Base-by-base conservation (phyloP, 2,329 filamentous ascomycete species). In the Mycogone perniciosa region DNA sequence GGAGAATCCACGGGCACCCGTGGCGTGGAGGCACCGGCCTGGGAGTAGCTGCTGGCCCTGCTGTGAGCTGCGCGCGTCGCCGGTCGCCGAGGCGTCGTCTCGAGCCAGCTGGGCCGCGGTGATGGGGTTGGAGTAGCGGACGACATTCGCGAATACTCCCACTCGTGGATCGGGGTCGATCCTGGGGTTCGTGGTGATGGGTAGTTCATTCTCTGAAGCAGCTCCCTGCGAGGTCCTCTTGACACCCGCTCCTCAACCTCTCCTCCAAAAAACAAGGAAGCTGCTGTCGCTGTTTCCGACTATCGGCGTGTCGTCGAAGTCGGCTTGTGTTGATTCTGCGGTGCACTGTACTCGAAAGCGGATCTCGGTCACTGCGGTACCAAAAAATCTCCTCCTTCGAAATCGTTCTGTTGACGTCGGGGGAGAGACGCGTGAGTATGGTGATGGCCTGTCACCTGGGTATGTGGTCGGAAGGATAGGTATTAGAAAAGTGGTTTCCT, bases 381-480 rank as follows among this genome's bases (percentile, higher is more conserved):
- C 20, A 20, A 3, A 20, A 20, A 20, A 20, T 20, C 20, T 20
- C 20, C 20, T 20, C 20, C 20, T 20, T 20, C 20, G 20, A 20
- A 20, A 20, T 20, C 20, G 20, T 20, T 20, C 20, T 20, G 20
- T 20, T 20, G 20, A 20, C 33, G 45, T 38, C 48, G 56, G 55
- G 45, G 56, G 55, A 57, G 57, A 56, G 35, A 39, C 67, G 66
- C 71, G 68, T 72, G 72, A 73, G 67, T 69, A 67, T 65, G 68
- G 69, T 68, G 68, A 72, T 64, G 33, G 66, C 71, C 71, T 68
- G 76, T 81, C 78, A 81, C 77, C 78, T 78, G 73, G 76, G 75
- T 78, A 77, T 79, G 73, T 76, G 74, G 72, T 79, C 76, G 76
- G 76, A 75, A 65, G 75, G 75, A 73, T 74, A 76, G 74, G 72